Evolutionary conservation across 1,284 basidiomycete genomes (phyloP).

Genomic region (Schizophyllum commune): DNA sequence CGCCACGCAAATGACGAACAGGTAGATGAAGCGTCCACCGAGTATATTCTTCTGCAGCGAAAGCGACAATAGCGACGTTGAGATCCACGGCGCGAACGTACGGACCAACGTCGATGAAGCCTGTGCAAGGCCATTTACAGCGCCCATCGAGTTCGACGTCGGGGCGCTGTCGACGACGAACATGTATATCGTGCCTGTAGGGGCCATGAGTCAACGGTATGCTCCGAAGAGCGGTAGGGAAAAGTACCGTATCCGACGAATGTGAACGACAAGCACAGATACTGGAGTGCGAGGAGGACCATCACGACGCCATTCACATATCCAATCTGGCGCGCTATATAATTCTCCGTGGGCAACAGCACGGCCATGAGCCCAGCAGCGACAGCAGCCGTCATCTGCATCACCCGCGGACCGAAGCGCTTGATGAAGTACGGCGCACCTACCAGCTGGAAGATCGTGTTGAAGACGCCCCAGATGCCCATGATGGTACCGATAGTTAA

Average conservation of each 20-base stretch:
- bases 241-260: background rate
- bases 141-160: conserved; percentile 11
- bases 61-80: conserved; percentile 10
- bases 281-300: conserved; percentile 13
- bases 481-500: conserved; percentile 24
- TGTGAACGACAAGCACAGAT: conserved; percentile 6
- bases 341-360: conserved; percentile 17
- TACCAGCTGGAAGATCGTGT: conserved; percentile 20
- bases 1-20: conserved; percentile 10
- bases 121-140: conserved; percentile 16
- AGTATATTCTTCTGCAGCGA: conserved; percentile 8
- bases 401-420: conserved; percentile 17
- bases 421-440: conserved; percentile 17
- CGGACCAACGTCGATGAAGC: conserved; percentile 13
- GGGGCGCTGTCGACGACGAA: conserved; percentile 10
- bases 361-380: conserved; percentile 12
- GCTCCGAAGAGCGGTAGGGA: background rate
- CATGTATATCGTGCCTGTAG: background rate
- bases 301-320: conserved; percentile 14
- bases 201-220: background rate
- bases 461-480: conserved; percentile 20
- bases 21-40: conserved; percentile 9
- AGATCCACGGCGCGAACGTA: conserved; percentile 8
- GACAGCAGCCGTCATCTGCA: conserved; percentile 14
- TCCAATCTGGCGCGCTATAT: conserved; percentile 17